Conservation (phyloP, 1,284 basidiomycete species). For the Ganoderma resinaceum region DNA sequence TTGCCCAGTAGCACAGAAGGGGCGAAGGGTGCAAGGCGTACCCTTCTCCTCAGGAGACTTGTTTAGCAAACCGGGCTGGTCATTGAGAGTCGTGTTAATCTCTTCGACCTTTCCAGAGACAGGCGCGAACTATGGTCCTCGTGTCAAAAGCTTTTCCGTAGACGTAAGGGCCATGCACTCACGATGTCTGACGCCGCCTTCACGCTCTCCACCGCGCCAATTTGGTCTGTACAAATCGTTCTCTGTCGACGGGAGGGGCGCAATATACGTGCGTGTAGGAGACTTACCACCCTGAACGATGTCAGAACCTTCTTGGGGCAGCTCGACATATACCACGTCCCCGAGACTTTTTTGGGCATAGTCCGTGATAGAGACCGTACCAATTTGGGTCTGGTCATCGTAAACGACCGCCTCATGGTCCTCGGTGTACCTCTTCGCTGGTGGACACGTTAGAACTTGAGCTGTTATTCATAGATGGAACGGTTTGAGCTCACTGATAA, state of each 20-base stretch:
- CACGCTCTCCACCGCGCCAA: constrained; percentile 97
- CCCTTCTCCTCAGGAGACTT: constrained; percentile 89
- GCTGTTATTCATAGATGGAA: background rate
- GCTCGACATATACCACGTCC: constrained; percentile 98
- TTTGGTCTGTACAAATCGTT: constrained; percentile 65
- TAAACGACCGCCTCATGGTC: constrained; percentile 93
- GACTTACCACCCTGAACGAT: constrained; percentile 82
- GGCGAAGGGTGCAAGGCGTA: constrained; percentile 45
- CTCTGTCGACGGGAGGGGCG: background rate
- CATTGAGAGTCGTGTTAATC: constrained; percentile 80
- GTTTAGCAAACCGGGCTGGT: constrained; percentile 86
- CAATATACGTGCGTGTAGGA: background rate
- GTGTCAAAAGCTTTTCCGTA: constrained; percentile 2
- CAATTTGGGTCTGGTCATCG: constrained; percentile 83
- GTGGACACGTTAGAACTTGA: constrained; percentile 1
- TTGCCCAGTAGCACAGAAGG: background rate
- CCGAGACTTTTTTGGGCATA: constrained; percentile 94
- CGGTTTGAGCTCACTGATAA: constrained; percentile 44
- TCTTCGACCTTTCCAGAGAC: constrained; percentile 85
- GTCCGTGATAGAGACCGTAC: constrained; percentile 90
- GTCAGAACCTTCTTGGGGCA: constrained; percentile 76
- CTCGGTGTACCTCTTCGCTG: constrained; percentile 85
- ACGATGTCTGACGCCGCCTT: constrained; percentile 97
- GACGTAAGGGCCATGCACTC: constrained; percentile 38
- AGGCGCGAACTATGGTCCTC: constrained; percentile 79